Percentiles rank a stretch among this genome's conserved stretches.
These are phyloP conservation scores for Nicotiana otophora DNA, from an alignment of 257 asterid genomes.

Conservation along the genomic window DNA sequence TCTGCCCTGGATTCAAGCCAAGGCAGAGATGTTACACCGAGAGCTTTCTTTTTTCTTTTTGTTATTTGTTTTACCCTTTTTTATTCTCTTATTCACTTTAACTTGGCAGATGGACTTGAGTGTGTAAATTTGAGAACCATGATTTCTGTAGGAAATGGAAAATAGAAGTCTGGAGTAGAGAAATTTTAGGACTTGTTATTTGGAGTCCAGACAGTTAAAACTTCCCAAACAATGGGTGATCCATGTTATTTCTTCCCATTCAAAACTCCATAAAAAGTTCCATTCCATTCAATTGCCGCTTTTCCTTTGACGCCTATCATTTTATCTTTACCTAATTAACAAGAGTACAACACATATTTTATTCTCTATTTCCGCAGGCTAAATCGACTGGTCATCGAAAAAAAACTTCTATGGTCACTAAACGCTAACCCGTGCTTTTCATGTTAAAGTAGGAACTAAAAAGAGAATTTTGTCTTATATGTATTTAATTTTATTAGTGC, in stretches of 20 bases:
- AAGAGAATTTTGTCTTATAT: neutral
- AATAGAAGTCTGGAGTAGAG: slow-evolving; percentile 39
- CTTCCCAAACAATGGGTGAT: slow-evolving; percentile 15
- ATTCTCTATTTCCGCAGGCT: neutral
- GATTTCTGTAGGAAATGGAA: slow-evolving; percentile 5
- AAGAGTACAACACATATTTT: neutral
- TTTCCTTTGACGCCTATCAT: slow-evolving; percentile 2
- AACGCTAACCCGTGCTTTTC: neutral
- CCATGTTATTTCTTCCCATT: neutral
- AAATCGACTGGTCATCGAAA: neutral
- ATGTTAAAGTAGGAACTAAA: neutral
- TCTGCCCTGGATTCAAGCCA: slow-evolving; percentile 49
- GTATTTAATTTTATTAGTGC: neutral
- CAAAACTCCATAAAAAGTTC: neutral
- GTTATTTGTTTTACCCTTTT: neutral
- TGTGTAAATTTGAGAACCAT: slow-evolving; percentile 16
- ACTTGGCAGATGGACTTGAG: slow-evolving; percentile 4
- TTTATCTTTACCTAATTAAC: neutral
- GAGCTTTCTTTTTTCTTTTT: neutral
- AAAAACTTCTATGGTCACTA: neutral
- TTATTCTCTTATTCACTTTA: neutral
- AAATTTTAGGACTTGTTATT: slow-evolving; percentile 38
- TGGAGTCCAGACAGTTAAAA: slow-evolving; percentile 15
- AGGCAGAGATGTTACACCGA: slow-evolving; percentile 48
- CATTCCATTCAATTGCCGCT: slow-evolving; percentile 4